Percentiles rank a stretch among this genome's conserved stretches.
These are phyloP conservation scores for Trypanosoma vivax DNA, from an alignment of 208 protist species.

Conservation along the genomic window DNA sequence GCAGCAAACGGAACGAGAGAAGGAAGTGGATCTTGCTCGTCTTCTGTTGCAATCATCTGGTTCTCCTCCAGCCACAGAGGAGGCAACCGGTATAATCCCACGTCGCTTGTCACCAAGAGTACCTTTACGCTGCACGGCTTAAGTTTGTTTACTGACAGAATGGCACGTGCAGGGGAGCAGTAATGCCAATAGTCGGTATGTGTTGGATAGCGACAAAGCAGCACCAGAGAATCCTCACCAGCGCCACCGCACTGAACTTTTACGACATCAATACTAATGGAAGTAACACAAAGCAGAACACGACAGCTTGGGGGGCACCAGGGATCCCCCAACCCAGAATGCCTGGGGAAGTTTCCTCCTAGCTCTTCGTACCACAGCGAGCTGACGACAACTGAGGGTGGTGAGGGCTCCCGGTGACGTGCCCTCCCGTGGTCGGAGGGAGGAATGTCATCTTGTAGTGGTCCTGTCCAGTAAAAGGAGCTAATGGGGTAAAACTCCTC, in stretches of 20 bases:
- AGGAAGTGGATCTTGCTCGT: background rate
- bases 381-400: no score
- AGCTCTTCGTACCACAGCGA: background rate
- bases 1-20: constrained; percentile 4
- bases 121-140: constrained; percentile 41
- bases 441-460: background rate
- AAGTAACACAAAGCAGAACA: constrained; percentile 35
- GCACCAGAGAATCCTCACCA: constrained; percentile 1
- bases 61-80: constrained; percentile 7
- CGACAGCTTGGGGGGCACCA: background rate
- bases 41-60: background rate
- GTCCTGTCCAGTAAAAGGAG: constrained; percentile 32
- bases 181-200: constrained; percentile 42
- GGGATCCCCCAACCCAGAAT: background rate
- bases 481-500: constrained; percentile 48
- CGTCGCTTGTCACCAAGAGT: constrained; percentile 22
- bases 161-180: constrained; percentile 12
- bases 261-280: constrained; percentile 46
- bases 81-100: constrained; percentile 1
- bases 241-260: background rate
- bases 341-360: background rate
- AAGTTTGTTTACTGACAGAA: constrained; percentile 33
- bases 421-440: no score
- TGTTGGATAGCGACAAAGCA: constrained; percentile 40
- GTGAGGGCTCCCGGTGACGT: no score